Conservation (phyloP, 768 basidiomycete genomes). For the Mycena crocata region DNA sequence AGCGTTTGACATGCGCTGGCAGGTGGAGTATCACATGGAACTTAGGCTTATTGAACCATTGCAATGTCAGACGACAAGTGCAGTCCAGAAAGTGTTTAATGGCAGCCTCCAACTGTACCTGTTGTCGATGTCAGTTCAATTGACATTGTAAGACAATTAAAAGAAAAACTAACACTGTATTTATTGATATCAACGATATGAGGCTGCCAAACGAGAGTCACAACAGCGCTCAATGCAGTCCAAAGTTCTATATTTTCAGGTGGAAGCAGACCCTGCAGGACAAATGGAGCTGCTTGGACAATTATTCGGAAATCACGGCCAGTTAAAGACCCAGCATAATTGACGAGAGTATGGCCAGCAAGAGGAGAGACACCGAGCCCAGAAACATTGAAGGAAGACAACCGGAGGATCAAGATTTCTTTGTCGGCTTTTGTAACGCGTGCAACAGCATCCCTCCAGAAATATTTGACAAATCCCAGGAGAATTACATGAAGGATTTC, state of each 20-base stretch:
- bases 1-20: conserved; percentile 47
- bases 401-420: conserved; percentile 38
- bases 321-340: conserved; percentile 51
- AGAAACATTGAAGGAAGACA: conserved; percentile 44
- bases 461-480: conserved; percentile 60
- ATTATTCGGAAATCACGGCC: conserved; percentile 49
- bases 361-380: conserved; percentile 48
- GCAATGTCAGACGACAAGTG: conserved; percentile 41
- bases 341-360: conserved; percentile 46
- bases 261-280: conserved; percentile 50
- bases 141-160: not conserved
- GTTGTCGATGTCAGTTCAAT: not conserved
- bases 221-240: conserved; percentile 46
- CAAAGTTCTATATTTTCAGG: conserved; percentile 41
- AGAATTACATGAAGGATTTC: conserved; percentile 59
- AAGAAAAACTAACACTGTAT: conserved; percentile 36
- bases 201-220: conserved; percentile 55
- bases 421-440: conserved; percentile 40
- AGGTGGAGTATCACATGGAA: conserved; percentile 56
- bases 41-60: conserved; percentile 58
- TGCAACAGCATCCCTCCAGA: conserved; percentile 55
- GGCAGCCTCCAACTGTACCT: conserved; percentile 38
- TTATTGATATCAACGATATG: conserved; percentile 45
- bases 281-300: conserved; percentile 51
- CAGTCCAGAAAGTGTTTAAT: conserved; percentile 51